Conservation (phyloP, 306 rosid species). For the Carpinus viminea region DNA sequence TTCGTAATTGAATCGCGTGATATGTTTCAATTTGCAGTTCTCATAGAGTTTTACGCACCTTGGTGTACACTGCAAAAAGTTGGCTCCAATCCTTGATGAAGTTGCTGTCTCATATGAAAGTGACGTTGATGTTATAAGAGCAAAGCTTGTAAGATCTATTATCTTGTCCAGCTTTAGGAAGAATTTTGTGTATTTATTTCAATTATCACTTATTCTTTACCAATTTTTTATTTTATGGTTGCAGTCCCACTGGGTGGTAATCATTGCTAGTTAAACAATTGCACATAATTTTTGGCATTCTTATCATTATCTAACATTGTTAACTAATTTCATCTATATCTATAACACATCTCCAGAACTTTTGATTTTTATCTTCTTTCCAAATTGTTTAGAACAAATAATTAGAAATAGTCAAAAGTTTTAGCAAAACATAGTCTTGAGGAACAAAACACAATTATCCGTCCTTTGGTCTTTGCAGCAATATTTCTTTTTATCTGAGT, state of each 20-base stretch:
- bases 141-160: conserved; percentile 66
- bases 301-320: background rate
- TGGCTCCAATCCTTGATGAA: conserved; percentile 94
- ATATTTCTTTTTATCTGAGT: background rate
- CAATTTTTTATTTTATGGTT: too few species aligned
- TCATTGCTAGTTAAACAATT: too few species aligned
- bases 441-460: too few species aligned
- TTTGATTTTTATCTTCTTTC: background rate
- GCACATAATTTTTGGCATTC: background rate
- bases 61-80: conserved; percentile 92
- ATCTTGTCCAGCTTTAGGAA: conserved; percentile 1
- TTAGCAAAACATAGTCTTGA: too few species aligned
- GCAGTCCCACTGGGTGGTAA: too few species aligned
- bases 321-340: background rate
- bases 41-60: conserved; percentile 92
- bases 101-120: conserved; percentile 70
- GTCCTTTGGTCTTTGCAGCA: too few species aligned
- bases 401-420: too few species aligned
- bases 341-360: background rate
- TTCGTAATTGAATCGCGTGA: conserved; percentile 3
- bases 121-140: conserved; percentile 68
- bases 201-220: too few species aligned
- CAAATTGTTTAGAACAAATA: too few species aligned
- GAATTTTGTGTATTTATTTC: too few species aligned
- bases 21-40: conserved; percentile 52